phyloP scores from a whole-genome alignment of 2,329 filamentous ascomycete species.

The Trichocomaceae sp. region DNA sequence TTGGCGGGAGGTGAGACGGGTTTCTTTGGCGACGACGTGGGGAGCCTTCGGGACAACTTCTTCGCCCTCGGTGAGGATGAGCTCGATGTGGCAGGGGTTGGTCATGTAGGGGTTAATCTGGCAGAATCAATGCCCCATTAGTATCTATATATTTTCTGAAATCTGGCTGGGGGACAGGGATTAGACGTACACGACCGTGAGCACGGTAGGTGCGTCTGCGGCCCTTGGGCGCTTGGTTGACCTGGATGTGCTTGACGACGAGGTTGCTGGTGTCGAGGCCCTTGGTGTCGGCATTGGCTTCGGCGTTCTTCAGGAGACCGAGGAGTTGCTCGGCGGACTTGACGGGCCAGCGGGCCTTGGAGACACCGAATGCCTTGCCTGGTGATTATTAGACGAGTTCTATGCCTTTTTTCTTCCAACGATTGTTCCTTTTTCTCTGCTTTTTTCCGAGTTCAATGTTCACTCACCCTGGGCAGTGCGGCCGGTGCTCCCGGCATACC shows the following conservation, averaged over 20 bases:
- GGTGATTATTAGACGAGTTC: conserved; percentile 15
- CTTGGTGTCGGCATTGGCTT: conserved; percentile 95
- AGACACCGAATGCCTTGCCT: conserved; percentile 99
- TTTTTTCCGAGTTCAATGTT: not conserved
- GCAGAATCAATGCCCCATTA: not conserved
- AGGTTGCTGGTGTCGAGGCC: conserved; percentile 96
- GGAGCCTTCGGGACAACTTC: conserved; percentile 91
- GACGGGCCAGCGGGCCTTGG: conserved; percentile 96
- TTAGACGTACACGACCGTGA: conserved; percentile 88
- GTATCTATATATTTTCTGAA: not conserved
- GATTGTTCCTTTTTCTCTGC: too few species aligned
- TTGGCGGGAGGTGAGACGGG: conserved; percentile 83
- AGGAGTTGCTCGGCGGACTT: conserved; percentile 99
- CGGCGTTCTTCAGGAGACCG: conserved; percentile 93
- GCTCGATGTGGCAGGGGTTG: conserved; percentile 99
- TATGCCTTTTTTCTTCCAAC: not conserved
- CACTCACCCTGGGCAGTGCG: conserved; percentile 94
- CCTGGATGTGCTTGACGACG: conserved; percentile 99
- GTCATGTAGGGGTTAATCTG: conserved; percentile 99
- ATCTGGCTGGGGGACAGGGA: not conserved
- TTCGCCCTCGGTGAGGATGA: conserved; percentile 96
- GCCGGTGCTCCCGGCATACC: conserved; percentile 93
- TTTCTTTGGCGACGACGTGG: conserved; percentile 58
- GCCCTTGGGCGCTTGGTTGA: conserved; percentile 99
- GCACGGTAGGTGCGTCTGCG: conserved; percentile 98